These are phyloP conservation scores for Monosporascus sp. DNA, from an alignment of 2,329 filamentous ascomycete genomes.

Conservation along the genomic window DNA sequence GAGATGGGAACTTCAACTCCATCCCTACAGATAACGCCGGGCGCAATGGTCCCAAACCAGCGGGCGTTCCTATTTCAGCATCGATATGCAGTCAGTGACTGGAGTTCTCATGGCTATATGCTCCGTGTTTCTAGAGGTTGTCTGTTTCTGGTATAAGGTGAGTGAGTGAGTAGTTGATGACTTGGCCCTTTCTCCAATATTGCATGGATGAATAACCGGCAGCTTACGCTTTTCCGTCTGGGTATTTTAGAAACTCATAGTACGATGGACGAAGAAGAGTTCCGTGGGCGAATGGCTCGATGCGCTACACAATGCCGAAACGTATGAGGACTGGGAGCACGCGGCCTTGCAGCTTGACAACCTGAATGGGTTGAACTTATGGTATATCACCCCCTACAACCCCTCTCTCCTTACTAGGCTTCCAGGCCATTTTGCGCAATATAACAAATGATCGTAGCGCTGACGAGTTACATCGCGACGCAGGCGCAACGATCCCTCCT, in stretches of 20 bases:
- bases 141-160: constrained; percentile 59
- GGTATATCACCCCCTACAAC: constrained; percentile 40
- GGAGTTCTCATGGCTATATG: constrained; percentile 43
- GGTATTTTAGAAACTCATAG: constrained; percentile 54
- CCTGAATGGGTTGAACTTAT: constrained; percentile 73
- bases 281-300: constrained; percentile 62
- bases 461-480: constrained; percentile 4
- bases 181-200: too few species aligned
- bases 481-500: constrained; percentile 77
- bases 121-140: constrained; percentile 56
- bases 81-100: constrained; percentile 20
- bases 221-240: constrained; percentile 8
- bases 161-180: constrained; percentile 2
- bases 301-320: constrained; percentile 58
- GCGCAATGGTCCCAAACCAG: too few species aligned
- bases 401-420: too few species aligned
- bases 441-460: not conserved
- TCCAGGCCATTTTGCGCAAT: not conserved
- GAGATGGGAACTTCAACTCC: too few species aligned
- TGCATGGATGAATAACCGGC: too few species aligned
- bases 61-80: not conserved
- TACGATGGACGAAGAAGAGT: constrained; percentile 62
- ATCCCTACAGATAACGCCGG: too few species aligned
- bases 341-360: constrained; percentile 81
- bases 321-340: constrained; percentile 82